A percentile compares a stretch with the other conserved stretches of the same genome.
Evolutionary conservation across 495 filamentous ascomycete species (phyloP).

Genomic region (Penicillium fimorum): DNA sequence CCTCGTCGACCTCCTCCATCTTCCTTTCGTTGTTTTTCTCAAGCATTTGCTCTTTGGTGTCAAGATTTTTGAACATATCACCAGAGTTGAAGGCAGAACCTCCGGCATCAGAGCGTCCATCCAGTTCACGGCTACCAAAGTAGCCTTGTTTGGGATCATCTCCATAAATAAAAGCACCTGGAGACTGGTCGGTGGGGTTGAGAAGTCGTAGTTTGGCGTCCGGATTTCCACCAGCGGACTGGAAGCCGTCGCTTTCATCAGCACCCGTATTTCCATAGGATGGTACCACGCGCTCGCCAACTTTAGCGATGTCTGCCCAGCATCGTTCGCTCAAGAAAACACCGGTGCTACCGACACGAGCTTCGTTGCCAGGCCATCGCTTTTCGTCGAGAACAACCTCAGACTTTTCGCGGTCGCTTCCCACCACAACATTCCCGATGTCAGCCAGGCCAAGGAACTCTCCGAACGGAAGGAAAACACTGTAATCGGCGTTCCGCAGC

Average conservation of each 20-base stretch:
- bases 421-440: conserved; percentile 76
- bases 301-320: conserved; percentile 84
- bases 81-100: conserved; percentile 83
- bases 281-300: conserved; percentile 63
- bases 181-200: conserved; percentile 54
- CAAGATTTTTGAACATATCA: conserved; percentile 98
- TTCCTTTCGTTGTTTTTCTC: conserved; percentile 91
- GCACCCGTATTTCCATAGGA: conserved; percentile 50
- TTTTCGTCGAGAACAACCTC: conserved; percentile 85
- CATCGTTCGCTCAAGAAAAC: conserved; percentile 93
- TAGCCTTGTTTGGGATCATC: conserved; percentile 72
- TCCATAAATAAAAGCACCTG: conserved; percentile 62
- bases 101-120: conserved; percentile 85
- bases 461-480: conserved; percentile 89
- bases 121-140: conserved; percentile 79
- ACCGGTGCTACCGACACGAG: conserved; percentile 84
- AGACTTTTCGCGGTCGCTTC: conserved; percentile 89
- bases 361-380: conserved; percentile 89
- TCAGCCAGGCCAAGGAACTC: conserved; percentile 92
- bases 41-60: conserved; percentile 85
- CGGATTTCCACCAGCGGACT: conserved; percentile 47
- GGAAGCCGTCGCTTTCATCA: conserved; percentile 47
- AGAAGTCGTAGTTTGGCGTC: conserved; percentile 73
- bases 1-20: conserved; percentile 85
- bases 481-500: conserved; percentile 89